Base-by-base conservation (phyloP, 495 filamentous ascomycete species). In the Oleoguttula mirabilis region DNA sequence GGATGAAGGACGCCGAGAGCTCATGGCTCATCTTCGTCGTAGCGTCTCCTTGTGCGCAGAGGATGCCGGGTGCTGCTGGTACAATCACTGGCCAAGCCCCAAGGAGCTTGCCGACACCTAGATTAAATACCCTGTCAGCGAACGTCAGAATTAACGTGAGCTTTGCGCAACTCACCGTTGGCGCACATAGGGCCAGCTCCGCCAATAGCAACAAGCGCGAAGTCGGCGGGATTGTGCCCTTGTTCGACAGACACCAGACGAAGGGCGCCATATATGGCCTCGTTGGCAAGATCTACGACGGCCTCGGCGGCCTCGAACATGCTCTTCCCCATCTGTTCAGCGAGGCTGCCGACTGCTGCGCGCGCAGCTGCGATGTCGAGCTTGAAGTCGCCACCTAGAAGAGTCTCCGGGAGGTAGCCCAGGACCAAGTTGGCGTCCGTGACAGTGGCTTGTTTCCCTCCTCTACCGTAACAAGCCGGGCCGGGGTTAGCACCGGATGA, bases 41-140 rank as follows among this genome's bases (percentile, higher is more conserved):
- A 1, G 61, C 61, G 53, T 72, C 68, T 2, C 67, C 68, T 41
- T 65, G 65, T 3, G 68, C 67, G 41, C 68, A 72, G 0, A 72
- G 55, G 17, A 65, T 68, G 4, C 67, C 68, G 8, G 68, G 68
- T 0, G 66, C 66, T 1, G 66, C 66, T 15, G 68, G 68, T 1
- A 72, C 57, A 39, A 72, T 72, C 12, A 72, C 66, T 1, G 67
- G 66, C 61, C 63, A 72, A 4, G 66, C 64, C 0, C 66, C 65
- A 0, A 72, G 55, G 1, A 72, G 59, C 46, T 68, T 60, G 5
- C 67, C 68, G 1, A 72, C 52, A 4, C n/a, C n/a, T n/a, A n/a
- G n/a, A n/a, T n/a, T n/a, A n/a, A n/a, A n/a, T n/a, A n/a, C 65
- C 59, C n/a, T n/a, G n/a, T n/a, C n/a, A n/a, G n/a, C n/a, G n/a